Percentiles rank a stretch among this genome's conserved stretches.
Conservation (phyloP, 2,329 filamentous ascomycete genomes). For the Talaromyces pinophilus region DNA sequence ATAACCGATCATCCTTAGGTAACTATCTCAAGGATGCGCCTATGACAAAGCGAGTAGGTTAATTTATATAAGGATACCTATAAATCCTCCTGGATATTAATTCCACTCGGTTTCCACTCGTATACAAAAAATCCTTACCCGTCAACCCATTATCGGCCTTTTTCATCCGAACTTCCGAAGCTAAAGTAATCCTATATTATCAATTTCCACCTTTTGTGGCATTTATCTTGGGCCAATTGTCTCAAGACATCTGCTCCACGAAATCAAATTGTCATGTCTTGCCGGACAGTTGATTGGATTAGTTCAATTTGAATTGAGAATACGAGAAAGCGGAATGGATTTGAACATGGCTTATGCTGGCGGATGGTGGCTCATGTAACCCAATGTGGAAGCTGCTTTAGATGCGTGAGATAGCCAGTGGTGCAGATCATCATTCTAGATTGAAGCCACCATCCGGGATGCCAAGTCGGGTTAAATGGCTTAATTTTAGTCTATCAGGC, state of each 20-base stretch:
- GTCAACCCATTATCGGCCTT: neutral
- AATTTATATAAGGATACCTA: neutral
- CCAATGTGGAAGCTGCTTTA: neutral
- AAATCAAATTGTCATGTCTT: neutral
- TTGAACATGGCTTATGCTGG: neutral
- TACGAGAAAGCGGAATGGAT: neutral
- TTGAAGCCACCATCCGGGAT: neutral
- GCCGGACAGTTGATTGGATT: neutral
- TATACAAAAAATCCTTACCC: neutral
- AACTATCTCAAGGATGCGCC: neutral
- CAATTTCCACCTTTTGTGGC: neutral
- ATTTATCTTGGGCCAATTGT: neutral
- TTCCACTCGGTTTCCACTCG: neutral
- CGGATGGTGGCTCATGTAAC: neutral
- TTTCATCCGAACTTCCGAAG: neutral
- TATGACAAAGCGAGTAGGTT: neutral
- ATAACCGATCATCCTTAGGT: neutral
- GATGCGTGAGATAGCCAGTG: neutral
- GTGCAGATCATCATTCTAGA: constrained; percentile 1
- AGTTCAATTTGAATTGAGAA: neutral
- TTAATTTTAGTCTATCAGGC: neutral
- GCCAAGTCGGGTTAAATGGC: neutral
- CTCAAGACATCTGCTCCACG: neutral
- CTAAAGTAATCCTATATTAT: neutral
- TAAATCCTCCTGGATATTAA: too few species aligned